These are phyloP conservation scores for Debaryomyces castellii DNA, from an alignment of 805 yeast genomes.

Conservation along the genomic window DNA sequence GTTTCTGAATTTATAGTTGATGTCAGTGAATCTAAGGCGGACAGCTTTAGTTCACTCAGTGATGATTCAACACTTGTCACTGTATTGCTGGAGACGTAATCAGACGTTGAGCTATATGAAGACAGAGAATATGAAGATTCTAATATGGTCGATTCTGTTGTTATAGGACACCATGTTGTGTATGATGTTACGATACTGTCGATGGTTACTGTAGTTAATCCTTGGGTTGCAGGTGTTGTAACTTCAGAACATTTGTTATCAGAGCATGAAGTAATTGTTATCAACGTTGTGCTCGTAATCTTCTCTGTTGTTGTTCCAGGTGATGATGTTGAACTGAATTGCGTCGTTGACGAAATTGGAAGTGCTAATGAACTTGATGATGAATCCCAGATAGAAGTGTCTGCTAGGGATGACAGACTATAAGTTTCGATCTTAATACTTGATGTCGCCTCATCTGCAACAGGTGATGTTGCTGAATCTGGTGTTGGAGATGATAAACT, in stretches of 20 bases:
- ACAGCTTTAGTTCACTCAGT: neutral
- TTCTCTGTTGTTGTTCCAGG: neutral
- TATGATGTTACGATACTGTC: constrained; percentile 6
- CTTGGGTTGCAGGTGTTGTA: constrained; percentile 19
- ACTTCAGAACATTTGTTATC: constrained; percentile 21
- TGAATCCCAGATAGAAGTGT: too few relatives aligned
- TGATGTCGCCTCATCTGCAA: too few relatives aligned
- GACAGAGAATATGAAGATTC: too few relatives aligned
- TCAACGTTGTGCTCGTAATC: neutral
- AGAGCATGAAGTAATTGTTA: constrained; percentile 26
- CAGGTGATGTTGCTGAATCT: too few relatives aligned
- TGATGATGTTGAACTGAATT: neutral
- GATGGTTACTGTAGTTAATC: constrained; percentile 17
- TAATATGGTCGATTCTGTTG: neutral
- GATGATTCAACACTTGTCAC: too few relatives aligned
- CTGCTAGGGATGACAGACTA: too few relatives aligned
- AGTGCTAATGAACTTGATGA: too few relatives aligned
- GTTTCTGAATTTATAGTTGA: neutral
- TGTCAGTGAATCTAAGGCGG: neutral
- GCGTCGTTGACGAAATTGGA: too few relatives aligned
- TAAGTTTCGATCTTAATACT: too few relatives aligned
- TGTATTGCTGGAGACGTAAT: neutral
- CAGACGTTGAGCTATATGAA: neutral
- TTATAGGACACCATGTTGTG: constrained; percentile 19
- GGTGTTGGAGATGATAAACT: too few relatives aligned